Base-by-base conservation (phyloP, 2,329 filamentous ascomycete genomes). In the Didymella sp. region DNA sequence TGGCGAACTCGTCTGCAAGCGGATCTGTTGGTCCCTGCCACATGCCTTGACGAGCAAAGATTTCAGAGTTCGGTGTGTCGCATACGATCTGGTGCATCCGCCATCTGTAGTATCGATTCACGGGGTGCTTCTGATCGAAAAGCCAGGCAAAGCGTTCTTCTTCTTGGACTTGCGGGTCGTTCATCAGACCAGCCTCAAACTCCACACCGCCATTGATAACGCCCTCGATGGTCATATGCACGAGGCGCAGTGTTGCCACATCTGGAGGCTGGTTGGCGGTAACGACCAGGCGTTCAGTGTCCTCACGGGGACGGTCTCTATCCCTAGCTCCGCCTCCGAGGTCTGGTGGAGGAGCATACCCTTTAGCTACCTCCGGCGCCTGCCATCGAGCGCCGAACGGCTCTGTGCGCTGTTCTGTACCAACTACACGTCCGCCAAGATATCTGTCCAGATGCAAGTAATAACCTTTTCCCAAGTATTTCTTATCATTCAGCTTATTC, bases 91-190 rank as follows among this genome's bases (percentile, higher is more conserved):
- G 88, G 90, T 93, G 97, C 41, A 98, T 72, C 41, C 91, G 87
- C 90, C 92, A 98, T 40, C 95, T 87, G 75, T 98, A 98, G 84
- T 93, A 99, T 15, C 96, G 15, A 89, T 94, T 24, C 87, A 92
- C 60, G 84, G 81, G 69, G 33, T 75, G 73, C 88, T 93, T 63
- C 88, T 85, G 19, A 73, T 98, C 89, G 88, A 91, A 99, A 5
- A 99, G 81, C 90, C 93, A 99, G 0, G 92, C 90, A 87, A 94
- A 98, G 63, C 89, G 92, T 74, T 96, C 91, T 58, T 96, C 91
- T 37, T 83, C 84, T 72, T 96, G 91, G 1, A 98, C 89, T 51
- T 92, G 87, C 0, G 90, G 86, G 17, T 91, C 84, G 46, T 88
- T 89, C 95, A 98, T 98, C 6, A 99, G 83, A 2, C 96, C 81